Evolutionary conservation across 1,284 basidiomycete species (phyloP), one percentile per base, ranked within the genome.

Genomic region (Sanguinoderma infundibulare): DNA sequence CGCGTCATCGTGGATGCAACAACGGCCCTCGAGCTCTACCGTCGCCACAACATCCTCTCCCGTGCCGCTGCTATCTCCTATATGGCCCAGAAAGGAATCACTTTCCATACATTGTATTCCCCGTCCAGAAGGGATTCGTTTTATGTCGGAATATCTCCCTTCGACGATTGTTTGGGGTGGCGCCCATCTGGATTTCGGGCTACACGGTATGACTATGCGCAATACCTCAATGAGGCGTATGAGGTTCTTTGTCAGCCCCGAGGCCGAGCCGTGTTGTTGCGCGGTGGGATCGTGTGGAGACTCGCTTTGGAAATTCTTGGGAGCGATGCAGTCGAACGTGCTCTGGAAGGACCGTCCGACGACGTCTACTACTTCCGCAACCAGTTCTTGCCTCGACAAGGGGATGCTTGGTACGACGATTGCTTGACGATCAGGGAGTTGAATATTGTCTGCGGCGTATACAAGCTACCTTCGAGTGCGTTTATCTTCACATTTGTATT

Each of bases 391-490:
- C 30, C 50, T 8, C 26, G 2, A 8, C 54, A 26, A 12, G 54
- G 59, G 14, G 20, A 12, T 5, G 4, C 49, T 1, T 38, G 30
- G 17, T 61, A 53, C 12, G 50, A 56, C 15, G 59, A 61, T 40
- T 39, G 39, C 26, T 40, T 61, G 42, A 38, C 50, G 7, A 2
- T 9, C 15, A 49, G 52, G 17, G 59, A 61, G 39, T 38, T 57
- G 2, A 54, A 61, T 26, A 53, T 57, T 8, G 22, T 61, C 20
- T 61, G 59, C n/a, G 59, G 59, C 17, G 52, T 49, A 10, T 55
- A 60, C 49, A 61, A 61, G 40, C 34, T 61, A 8, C 38, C 38
- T 15, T 15, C 10, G 2, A 39, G 54, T 61, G 53, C 24, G 59
- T 52, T 17, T n/a, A 32, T n/a, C 38, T 39, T n/a, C 5, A 39